Conservation (phyloP, 805 yeast species). For the Naumovozyma baii region DNA sequence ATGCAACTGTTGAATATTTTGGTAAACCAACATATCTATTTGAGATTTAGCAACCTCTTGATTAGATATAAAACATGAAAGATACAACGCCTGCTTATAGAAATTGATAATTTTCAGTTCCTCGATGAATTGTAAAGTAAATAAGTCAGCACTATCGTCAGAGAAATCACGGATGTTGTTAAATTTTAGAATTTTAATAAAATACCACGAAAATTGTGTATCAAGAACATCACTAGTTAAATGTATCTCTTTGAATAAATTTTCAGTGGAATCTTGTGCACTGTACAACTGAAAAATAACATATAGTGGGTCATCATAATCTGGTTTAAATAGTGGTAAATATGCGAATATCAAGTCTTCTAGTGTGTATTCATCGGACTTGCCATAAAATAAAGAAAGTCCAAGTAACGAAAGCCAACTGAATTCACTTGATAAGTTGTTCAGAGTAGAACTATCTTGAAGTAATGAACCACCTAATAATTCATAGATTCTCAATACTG, state of each 20-base stretch:
- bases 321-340: conserved; percentile 2
- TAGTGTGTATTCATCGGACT: conserved; percentile 31
- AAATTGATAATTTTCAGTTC: conserved; percentile 40
- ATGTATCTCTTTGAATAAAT: conserved; percentile 9
- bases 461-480: conserved; percentile 48
- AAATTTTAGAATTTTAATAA: conserved; percentile 38
- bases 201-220: conserved; percentile 42
- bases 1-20: conserved; percentile 25
- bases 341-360: conserved; percentile 23
- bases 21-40: conserved; percentile 28
- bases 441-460: conserved; percentile 19
- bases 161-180: conserved; percentile 21
- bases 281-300: conserved; percentile 15
- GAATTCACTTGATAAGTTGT: conserved; percentile 35
- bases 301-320: conserved; percentile 5
- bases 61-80: conserved; percentile 46
- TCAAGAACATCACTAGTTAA: conserved; percentile 19
- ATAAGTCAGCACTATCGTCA: conserved; percentile 28
- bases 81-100: conserved; percentile 53
- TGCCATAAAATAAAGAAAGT: conserved; percentile 54
- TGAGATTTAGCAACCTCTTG: conserved; percentile 37
- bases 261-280: conserved; percentile 8
- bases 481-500: conserved; percentile 51
- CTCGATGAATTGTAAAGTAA: conserved; percentile 39
- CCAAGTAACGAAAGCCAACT: conserved; percentile 62